Evolutionary conservation across 1,284 basidiomycete species (phyloP).

Genomic region (Tilletia caries): DNA sequence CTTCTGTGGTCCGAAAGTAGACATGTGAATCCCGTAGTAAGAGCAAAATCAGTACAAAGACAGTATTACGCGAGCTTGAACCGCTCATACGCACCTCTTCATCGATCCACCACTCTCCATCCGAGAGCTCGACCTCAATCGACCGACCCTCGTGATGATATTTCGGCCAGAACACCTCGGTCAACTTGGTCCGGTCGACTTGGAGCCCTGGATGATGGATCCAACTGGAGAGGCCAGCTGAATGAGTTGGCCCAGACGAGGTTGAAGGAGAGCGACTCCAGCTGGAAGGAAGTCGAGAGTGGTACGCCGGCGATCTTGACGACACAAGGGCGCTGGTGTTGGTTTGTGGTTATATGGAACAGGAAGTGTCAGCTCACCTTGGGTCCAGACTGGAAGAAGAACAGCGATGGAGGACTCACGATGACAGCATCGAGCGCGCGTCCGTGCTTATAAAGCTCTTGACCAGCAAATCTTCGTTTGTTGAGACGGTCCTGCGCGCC

Average conservation of each 20-base stretch:
- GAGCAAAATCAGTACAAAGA: no score
- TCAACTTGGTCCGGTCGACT: constrained; percentile 17
- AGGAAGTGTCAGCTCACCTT: background rate
- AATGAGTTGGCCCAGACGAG: constrained; percentile 15
- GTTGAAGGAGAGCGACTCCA: constrained; percentile 2
- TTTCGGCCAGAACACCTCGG: constrained; percentile 32
- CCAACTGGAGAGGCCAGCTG: background rate
- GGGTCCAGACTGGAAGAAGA: no score
- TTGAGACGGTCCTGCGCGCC: constrained; percentile 19
- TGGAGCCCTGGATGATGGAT: no score
- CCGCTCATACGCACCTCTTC: constrained; percentile 7
- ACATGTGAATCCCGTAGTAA: no score
- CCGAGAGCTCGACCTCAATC: constrained; percentile 20
- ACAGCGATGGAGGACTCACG: background rate
- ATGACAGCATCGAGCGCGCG: constrained; percentile 70
- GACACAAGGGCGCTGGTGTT: constrained; percentile 24
- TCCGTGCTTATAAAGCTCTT: constrained; percentile 69
- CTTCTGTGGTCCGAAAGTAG: background rate
- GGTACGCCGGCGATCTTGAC: constrained; percentile 22
- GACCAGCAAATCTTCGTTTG: constrained; percentile 57
- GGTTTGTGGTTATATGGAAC: background rate
- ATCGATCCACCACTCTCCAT: constrained; percentile 25
- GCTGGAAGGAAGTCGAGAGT: constrained; percentile 15
- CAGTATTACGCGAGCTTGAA: no score
- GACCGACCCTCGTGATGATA: constrained; percentile 16